Percentiles rank a stretch among this genome's conserved stretches.
phyloP scores from a whole-genome alignment of 352 stramenopile genomes.

The Globisporangium barbulae region DNA sequence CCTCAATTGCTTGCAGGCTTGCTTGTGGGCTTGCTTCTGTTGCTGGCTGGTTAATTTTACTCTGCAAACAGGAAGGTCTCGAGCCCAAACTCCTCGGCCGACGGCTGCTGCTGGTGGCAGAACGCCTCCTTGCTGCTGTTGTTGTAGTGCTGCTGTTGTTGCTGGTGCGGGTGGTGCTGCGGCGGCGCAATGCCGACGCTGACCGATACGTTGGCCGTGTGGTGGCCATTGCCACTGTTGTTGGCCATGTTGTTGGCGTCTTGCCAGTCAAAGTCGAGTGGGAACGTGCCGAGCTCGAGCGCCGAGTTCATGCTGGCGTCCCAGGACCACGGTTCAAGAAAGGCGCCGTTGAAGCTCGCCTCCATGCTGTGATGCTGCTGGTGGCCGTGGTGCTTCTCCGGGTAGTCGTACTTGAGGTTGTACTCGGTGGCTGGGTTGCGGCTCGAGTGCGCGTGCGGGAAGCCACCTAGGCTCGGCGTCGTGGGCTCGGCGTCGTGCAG shows the following conservation, averaged over 20 bases:
- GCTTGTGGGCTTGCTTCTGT: background rate
- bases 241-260: constrained; percentile 18
- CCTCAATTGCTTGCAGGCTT: background rate
- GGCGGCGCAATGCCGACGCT: constrained; percentile 18
- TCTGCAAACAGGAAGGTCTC: constrained; percentile 69
- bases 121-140: constrained; percentile 23
- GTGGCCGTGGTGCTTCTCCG: background rate
- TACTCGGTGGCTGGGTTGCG: constrained; percentile 10
- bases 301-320: constrained; percentile 42
- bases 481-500: constrained; percentile 16
- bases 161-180: constrained; percentile 26
- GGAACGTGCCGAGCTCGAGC: constrained; percentile 41
- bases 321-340: constrained; percentile 68
- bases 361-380: constrained; percentile 21
- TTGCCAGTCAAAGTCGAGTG: constrained; percentile 58
- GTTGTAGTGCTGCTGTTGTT: constrained; percentile 31
- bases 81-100: constrained; percentile 59
- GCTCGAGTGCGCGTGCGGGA: constrained; percentile 27
- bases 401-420: constrained; percentile 38
- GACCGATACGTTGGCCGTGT: constrained; percentile 15
- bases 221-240: constrained; percentile 17
- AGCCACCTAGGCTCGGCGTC: constrained; percentile 24
- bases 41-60: constrained; percentile 23
- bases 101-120: constrained; percentile 39
- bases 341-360: constrained; percentile 36